Percentiles rank a stretch among this genome's conserved stretches.
Evolutionary conservation across 768 basidiomycete genomes (phyloP).

Genomic region (Tulasnella sp.): DNA sequence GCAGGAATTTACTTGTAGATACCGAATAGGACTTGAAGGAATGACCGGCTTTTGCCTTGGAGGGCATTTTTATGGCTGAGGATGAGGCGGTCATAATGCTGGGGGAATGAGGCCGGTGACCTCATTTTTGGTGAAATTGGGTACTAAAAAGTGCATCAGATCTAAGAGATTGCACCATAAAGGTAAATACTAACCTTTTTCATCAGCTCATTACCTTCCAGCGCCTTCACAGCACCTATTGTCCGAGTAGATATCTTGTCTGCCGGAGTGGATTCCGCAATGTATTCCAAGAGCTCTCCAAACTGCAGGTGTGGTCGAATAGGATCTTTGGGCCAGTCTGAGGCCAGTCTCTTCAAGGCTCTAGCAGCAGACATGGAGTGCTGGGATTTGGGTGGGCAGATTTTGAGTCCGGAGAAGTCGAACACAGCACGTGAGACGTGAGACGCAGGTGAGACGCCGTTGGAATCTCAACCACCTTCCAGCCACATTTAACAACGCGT

Average conservation of each 20-base stretch:
- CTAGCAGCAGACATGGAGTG: not conserved
- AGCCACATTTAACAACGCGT: not conserved
- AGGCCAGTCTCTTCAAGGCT: conserved; percentile 6
- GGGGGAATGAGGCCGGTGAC: conserved; percentile 19
- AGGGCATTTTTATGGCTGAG: conserved; percentile 14
- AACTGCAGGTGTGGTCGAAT: conserved; percentile 15
- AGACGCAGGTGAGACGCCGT: not conserved
- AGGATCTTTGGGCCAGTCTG: conserved; percentile 18
- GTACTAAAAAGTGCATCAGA: conserved; percentile 5
- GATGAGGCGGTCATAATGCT: conserved; percentile 21
- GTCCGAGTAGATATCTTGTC: not conserved
- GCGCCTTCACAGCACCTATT: not conserved
- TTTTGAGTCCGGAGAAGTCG: not conserved
- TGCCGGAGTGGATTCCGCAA: not conserved
- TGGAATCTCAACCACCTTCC: conserved; percentile 1
- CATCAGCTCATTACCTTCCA: conserved; percentile 12
- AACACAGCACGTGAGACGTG: conserved; percentile 9
- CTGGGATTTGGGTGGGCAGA: not conserved
- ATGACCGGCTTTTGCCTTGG: not conserved
- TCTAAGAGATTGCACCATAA: not conserved
- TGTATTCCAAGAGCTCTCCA: conserved; percentile 12
- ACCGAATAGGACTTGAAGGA: conserved; percentile 9
- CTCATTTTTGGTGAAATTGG: not conserved
- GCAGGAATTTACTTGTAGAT: conserved; percentile 12
- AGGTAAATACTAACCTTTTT: conserved; percentile 1